Conservation (phyloP, 2,329 filamentous ascomycete species). For the Microcyclosporella mali region DNA sequence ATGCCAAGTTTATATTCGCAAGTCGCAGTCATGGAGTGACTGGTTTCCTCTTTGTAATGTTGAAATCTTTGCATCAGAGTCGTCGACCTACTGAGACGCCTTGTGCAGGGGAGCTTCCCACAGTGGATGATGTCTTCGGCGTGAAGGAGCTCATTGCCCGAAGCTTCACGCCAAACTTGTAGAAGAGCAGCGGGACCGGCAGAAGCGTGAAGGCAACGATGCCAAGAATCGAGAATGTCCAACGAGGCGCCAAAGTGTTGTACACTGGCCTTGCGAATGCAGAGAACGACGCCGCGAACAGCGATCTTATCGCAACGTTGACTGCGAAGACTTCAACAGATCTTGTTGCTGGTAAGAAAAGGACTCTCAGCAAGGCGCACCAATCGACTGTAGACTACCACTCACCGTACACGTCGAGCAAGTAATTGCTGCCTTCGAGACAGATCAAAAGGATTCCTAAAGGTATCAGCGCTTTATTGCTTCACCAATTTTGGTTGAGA, state of each 20-base stretch:
- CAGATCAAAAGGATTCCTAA: conserved; percentile 3
- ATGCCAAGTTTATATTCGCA: too few species aligned
- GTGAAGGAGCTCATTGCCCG: conserved; percentile 13
- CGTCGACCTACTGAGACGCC: neutral
- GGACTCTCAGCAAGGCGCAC: conserved; percentile 1
- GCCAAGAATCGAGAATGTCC: conserved; percentile 28
- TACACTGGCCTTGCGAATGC: conserved; percentile 32
- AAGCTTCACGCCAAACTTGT: conserved; percentile 18
- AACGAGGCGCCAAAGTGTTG: conserved; percentile 23
- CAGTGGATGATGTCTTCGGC: neutral
- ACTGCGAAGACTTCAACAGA: conserved; percentile 29
- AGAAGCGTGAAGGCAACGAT: conserved; percentile 22
- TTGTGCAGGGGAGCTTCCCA: neutral
- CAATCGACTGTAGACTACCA: too few species aligned
- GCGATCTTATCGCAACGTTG: conserved; percentile 29
- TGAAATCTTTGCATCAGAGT: too few species aligned
- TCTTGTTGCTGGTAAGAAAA: neutral
- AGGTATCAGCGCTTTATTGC: neutral
- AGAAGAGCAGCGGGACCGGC: conserved; percentile 20
- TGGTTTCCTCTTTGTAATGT: too few species aligned
- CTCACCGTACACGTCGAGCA: conserved; percentile 7
- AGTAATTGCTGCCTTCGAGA: conserved; percentile 3
- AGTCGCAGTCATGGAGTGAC: too few species aligned
- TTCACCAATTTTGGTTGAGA: neutral
- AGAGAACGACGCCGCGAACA: conserved; percentile 28